Base-by-base conservation (phyloP, 176 grass and related monocot species). In the Ananas comosus region DNA sequence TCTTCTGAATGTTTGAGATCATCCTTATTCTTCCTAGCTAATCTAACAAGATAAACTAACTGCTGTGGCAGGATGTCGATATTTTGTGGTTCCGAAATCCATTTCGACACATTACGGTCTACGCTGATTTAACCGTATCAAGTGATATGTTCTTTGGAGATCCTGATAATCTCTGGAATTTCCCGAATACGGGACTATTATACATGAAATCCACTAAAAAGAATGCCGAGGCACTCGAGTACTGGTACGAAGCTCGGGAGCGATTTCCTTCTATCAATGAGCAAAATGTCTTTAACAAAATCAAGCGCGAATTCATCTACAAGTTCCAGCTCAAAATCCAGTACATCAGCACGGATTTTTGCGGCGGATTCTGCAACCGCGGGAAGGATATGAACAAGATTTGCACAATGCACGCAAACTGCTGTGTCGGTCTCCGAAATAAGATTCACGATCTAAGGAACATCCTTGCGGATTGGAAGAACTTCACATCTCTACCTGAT, bases 81-180 rank as follows among this genome's bases (percentile, higher is more conserved):
- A 73, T 86, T 18, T 13, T 81, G 48, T 91, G 88, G 88, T 69
- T 86, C 50, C 57, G 80, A 2, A 83, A 83, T 63, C 73, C 83
- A 0, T 73, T 83, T 13, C 59, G 70, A 22, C 70, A 75, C 52
- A 12, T 91, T 49, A 59, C 56, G 0, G 73, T 78, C 12, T 70
- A n/a, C 33, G 51, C 53, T 14, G 12, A 70, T 9, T 5, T 70
- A 8, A 29, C 12, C 9, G 18, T 51, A 2, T 50, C 68, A 1
- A 54, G 49, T 16, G 68, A 70, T 29, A 10, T 16, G 19, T 70
- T 53, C 12, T 0, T 25, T 6, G 68, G 68, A 2, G 68, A 70
- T 10, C 11, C 19, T 8, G 28, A 66, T 0, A 1, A 51, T 24
- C 51, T 52, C 6, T n/a, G 14, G 10, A 70, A 70, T 10, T 70